These are phyloP conservation scores for Fusarium annulatum DNA, from an alignment of 2,329 filamentous ascomycete species.

Conservation along the genomic window DNA sequence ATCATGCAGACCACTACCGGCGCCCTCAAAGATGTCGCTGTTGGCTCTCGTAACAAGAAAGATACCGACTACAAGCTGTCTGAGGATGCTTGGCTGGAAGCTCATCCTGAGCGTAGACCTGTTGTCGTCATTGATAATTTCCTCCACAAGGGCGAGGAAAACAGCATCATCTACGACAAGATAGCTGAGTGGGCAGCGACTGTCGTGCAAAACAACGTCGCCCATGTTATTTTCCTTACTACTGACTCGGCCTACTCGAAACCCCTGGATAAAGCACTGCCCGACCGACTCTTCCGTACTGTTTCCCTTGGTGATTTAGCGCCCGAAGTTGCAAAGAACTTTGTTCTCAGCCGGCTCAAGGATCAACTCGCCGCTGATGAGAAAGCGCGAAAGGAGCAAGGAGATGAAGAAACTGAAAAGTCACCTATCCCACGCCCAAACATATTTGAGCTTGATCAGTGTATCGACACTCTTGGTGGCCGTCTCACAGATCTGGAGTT, in stretches of 20 bases:
- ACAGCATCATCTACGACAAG: conserved; percentile 77
- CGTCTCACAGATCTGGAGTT: conserved; percentile 96
- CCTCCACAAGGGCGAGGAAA: conserved; percentile 78
- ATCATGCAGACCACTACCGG: conserved; percentile 86
- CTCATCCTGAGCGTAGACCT: conserved; percentile 83
- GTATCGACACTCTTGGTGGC: conserved; percentile 85
- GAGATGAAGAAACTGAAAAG: conserved; percentile 41
- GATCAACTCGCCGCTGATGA: conserved; percentile 50
- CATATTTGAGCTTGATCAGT: conserved; percentile 79
- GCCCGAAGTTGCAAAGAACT: conserved; percentile 86
- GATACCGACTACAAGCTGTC: conserved; percentile 78
- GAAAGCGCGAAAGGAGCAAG: conserved; percentile 40
- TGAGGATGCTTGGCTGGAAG: conserved; percentile 89
- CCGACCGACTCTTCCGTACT: conserved; percentile 89
- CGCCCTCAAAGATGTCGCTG: conserved; percentile 81
- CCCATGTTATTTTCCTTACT: conserved; percentile 94
- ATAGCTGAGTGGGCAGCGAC: conserved; percentile 90
- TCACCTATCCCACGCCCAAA: conserved; percentile 52
- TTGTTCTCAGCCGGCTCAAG: conserved; percentile 85
- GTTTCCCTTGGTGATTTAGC: conserved; percentile 88
- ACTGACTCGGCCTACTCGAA: conserved; percentile 91
- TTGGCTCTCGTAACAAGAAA: conserved; percentile 75
- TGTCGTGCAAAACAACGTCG: conserved; percentile 86
- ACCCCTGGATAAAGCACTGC: conserved; percentile 84
- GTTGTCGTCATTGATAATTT: conserved; percentile 95